Percentiles rank a stretch among this genome's conserved stretches.
Evolutionary conservation across 2,329 filamentous ascomycete species (phyloP).

Genomic region (Arthrobotrys iridis): DNA sequence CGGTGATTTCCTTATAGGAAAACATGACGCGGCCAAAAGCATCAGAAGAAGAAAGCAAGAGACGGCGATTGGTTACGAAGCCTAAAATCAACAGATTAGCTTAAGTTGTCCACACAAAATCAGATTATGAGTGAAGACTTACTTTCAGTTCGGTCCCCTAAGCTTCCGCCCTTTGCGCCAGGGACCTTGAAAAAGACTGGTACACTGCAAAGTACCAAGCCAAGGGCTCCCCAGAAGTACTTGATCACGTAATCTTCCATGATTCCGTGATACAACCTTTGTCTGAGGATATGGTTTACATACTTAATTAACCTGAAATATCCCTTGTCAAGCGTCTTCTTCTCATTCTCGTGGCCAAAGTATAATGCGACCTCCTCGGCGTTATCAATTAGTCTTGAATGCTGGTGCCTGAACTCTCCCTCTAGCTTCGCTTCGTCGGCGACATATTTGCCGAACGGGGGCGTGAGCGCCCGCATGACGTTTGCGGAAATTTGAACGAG

Average conservation of each 20-base stretch:
- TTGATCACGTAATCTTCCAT: constrained; percentile 99
- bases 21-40: constrained; percentile 97
- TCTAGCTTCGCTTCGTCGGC: constrained; percentile 94
- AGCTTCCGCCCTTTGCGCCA: constrained; percentile 65
- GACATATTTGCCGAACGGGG: constrained; percentile 96
- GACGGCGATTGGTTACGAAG: constrained; percentile 92
- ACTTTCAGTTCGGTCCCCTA: constrained; percentile 69
- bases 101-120: constrained; percentile 6
- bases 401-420: constrained; percentile 95
- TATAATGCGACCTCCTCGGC: constrained; percentile 95
- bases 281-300: constrained; percentile 91
- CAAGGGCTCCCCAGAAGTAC: constrained; percentile 97
- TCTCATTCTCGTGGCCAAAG: constrained; percentile 89
- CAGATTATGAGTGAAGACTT: constrained; percentile 60
- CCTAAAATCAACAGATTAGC: constrained; percentile 38
- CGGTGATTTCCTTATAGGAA: constrained; percentile 96
- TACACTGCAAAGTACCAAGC: constrained; percentile 88
- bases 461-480: constrained; percentile 91
- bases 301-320: constrained; percentile 99
- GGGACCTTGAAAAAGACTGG: constrained; percentile 96
- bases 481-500: constrained; percentile 92
- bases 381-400: constrained; percentile 93
- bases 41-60: constrained; percentile 92
- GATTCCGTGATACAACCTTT: constrained; percentile 95
- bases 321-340: constrained; percentile 94